Evolutionary conservation across 2,329 filamentous ascomycete species (phyloP).

Genomic region (Balansia obtecta): DNA sequence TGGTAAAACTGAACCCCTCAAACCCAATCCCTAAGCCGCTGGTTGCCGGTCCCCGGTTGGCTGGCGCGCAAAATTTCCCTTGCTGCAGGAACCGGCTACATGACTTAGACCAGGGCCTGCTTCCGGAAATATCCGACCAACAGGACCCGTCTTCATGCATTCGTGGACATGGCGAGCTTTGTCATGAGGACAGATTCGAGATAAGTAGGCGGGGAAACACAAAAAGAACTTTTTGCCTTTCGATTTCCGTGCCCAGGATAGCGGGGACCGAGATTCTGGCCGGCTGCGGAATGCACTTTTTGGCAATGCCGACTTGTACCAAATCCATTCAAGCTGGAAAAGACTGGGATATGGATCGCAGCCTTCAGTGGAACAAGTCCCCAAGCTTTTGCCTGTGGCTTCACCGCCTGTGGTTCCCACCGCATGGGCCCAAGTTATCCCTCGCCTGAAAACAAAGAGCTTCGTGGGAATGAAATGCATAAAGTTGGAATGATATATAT

Average conservation of each 20-base stretch:
- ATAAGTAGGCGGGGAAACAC: too few species aligned
- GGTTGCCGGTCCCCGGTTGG: conserved; percentile 4
- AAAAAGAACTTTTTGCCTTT: not conserved
- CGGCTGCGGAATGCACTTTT: not conserved
- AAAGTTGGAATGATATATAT: not conserved
- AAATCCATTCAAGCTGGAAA: not conserved
- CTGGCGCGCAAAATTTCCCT: not conserved
- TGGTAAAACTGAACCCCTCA: not conserved
- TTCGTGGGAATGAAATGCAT: not conserved
- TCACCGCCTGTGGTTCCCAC: too few species aligned
- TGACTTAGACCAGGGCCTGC: not conserved
- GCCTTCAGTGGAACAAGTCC: too few species aligned
- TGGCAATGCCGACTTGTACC: not conserved
- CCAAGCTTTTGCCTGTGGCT: too few species aligned
- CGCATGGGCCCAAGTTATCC: too few species aligned
- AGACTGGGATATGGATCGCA: too few species aligned
- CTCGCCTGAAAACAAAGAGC: too few species aligned
- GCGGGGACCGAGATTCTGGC: not conserved
- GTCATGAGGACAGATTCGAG: not conserved
- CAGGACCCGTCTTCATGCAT: not conserved
- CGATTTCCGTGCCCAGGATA: not conserved
- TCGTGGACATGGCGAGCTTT: too few species aligned
- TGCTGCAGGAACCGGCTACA: conserved; percentile 2
- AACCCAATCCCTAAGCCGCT: not conserved
- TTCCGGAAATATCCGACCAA: conserved; percentile 5